Base-by-base conservation (phyloP, 768 basidiomycete species). In the Plicaturopsis crispa region DNA sequence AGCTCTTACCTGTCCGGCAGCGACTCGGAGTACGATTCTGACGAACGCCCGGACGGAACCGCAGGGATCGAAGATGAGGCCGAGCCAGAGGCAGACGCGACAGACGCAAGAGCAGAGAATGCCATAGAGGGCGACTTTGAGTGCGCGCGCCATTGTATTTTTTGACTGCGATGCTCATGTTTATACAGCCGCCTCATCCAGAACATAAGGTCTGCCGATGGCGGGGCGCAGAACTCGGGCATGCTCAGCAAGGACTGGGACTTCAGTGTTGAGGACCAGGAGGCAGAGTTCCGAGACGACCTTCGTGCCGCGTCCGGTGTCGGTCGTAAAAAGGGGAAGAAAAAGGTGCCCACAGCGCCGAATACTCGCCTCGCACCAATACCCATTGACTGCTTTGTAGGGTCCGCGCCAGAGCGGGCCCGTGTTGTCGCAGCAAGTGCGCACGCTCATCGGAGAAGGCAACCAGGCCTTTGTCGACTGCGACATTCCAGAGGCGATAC, bases 381-480 rank as follows among this genome's bases (percentile, higher is more conserved):
- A n/a, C 26, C 21, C 22, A 31, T 36, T 41, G 12, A 17, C 32
- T 18, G 24, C 31, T 24, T 22, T 24, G 21, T 39, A 55, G 53
- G 50, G 49, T 7, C 52, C 75, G 60, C 70, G 70, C 54, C 63
- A 67, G 38, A 62, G 71, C 3, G 82, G 80, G 0, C 73, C 79
- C 1, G 56, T 60, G 0, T 65, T 86, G 11, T 87, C 84, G 1
- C 78, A 74, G 24, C 78, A 86, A 59, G 83, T 84, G 10, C 72
- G 72, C 36, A 66, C 74, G 1, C 63, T 94, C 13, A 78, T 97
- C 36, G 89, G 90, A 19, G 78, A 84, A 39, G 93, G 87, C 16
- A 93, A 92, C 53, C 78, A 85, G 50, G 84, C 84, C 2, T 96
- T 88, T 56, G 75, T 93, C 35, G 76, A 83, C 49, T 74, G 66